Percentiles rank a stretch among this genome's conserved stretches.
phyloP scores from a whole-genome alignment of 495 filamentous ascomycete species.

The Tetracladium setigerum region DNA sequence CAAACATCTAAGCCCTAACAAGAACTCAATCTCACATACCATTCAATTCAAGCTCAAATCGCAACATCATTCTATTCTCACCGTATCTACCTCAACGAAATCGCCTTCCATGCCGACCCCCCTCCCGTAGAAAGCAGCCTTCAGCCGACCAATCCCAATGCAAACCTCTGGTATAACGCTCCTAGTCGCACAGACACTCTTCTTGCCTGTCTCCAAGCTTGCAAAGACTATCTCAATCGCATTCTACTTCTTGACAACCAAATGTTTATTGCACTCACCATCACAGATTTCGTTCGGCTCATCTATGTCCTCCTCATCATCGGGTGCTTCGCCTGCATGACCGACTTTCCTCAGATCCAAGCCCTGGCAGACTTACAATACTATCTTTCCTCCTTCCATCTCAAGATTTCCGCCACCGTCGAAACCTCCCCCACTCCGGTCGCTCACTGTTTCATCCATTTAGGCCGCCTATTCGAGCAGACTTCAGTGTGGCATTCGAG shows the following conservation, averaged over 20 bases:
- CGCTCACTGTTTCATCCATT: conserved; percentile 6
- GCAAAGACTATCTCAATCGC: conserved; percentile 11
- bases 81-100: conserved; percentile 15
- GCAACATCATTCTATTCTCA: conserved; percentile 5
- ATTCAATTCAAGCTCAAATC: conserved; percentile 6
- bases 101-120: conserved; percentile 6
- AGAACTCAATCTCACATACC: not conserved
- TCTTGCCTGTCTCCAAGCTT: conserved; percentile 1
- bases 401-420: not conserved
- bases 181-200: conserved; percentile 8
- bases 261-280: not conserved
- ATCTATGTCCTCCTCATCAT: conserved; percentile 15
- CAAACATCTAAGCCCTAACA: too few species aligned
- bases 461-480: conserved; percentile 5
- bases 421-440: not conserved
- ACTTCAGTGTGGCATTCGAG: conserved; percentile 5
- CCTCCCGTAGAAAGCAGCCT: not conserved
- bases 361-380: conserved; percentile 5
- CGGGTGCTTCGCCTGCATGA: conserved; percentile 3
- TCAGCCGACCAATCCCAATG: not conserved
- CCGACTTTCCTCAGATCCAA: not conserved
- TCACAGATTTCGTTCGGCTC: conserved; percentile 8
- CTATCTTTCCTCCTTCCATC: conserved; percentile 4
- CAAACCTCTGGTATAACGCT: conserved; percentile 10
- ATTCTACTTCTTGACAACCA: conserved; percentile 2